Evolutionary conservation across 148 eudicot genomes (phyloP).

Genomic region (Spergularia bocconei): DNA sequence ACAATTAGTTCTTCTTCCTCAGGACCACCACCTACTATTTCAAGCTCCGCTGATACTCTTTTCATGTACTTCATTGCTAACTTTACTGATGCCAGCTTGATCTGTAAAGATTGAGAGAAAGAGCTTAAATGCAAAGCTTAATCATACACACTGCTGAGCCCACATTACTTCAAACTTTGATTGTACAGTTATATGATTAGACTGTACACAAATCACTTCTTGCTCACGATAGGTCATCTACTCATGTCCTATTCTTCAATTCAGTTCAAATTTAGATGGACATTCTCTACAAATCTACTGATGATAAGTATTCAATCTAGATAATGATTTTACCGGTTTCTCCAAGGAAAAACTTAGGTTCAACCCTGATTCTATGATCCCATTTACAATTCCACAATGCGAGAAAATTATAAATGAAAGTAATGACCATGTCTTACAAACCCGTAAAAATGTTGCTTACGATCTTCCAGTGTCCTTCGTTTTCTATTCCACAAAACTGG

Average conservation of each 20-base stretch:
- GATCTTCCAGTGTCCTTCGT: slow-evolving; percentile 3
- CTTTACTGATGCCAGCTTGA: slow-evolving; percentile 93
- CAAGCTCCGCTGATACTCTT: slow-evolving; percentile 92
- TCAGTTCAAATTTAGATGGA: too few relatives aligned
- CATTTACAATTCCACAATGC: not conserved
- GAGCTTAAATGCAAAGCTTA: slow-evolving; percentile 1
- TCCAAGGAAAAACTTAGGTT: not conserved
- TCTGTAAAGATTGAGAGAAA: slow-evolving; percentile 38
- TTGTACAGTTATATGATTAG: not conserved
- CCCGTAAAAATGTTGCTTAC: slow-evolving; percentile 1
- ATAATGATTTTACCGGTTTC: too few relatives aligned
- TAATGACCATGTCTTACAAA: not conserved
- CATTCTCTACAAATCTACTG: too few relatives aligned
- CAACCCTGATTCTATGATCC: not conserved
- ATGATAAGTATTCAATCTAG: too few relatives aligned
- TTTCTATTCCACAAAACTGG: slow-evolving; percentile 17
- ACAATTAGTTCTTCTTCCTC: slow-evolving; percentile 94
- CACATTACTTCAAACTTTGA: not conserved
- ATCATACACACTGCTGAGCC: not conserved
- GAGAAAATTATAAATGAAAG: not conserved
- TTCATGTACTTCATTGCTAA: slow-evolving; percentile 95
- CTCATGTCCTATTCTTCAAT: not conserved
- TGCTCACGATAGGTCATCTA: not conserved
- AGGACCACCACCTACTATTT: slow-evolving; percentile 56
- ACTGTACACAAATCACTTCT: not conserved